These are phyloP conservation scores for Aspergillus indologenus DNA, from an alignment of 495 filamentous ascomycete species.

Conservation along the genomic window DNA sequence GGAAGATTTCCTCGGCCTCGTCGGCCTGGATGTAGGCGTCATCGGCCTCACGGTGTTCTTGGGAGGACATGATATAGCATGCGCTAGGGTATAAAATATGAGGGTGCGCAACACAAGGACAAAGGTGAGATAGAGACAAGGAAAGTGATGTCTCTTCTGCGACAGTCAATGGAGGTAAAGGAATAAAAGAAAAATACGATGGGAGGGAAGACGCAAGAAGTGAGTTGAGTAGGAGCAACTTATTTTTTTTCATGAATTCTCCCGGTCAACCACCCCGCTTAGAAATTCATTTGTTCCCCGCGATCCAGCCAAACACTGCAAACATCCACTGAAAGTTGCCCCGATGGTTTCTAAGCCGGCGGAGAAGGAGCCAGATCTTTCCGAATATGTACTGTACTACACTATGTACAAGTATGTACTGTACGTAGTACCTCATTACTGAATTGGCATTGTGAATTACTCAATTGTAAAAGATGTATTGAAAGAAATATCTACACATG, in stretches of 20 bases:
- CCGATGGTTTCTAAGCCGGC: not conserved
- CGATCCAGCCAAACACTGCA: conserved; percentile 32
- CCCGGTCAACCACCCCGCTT: conserved; percentile 34
- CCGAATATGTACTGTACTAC: too few relatives aligned
- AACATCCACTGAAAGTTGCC: conserved; percentile 21
- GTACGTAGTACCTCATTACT: too few relatives aligned
- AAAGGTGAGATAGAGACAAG: not conserved
- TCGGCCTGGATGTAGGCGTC: conserved; percentile 62
- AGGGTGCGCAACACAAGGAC: not conserved
- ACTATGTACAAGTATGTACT: too few relatives aligned
- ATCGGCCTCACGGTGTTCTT: conserved; percentile 51
- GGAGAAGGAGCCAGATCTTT: not conserved
- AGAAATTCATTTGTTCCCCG: conserved; percentile 43
- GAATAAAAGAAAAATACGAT: not conserved
- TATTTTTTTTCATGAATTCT: conserved; percentile 22
- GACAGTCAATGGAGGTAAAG: not conserved
- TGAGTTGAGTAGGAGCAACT: not conserved
- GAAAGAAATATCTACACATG: too few relatives aligned
- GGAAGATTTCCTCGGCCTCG: conserved; percentile 68
- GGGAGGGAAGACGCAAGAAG: not conserved
- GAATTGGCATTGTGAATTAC: too few relatives aligned
- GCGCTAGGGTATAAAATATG: not conserved
- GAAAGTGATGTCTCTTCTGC: not conserved
- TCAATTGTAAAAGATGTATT: not conserved
- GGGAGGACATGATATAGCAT: conserved; percentile 44